Evolutionary conservation across 352 stramenopile genomes (phyloP).

Genomic region (Blastocystis hominis): DNA sequence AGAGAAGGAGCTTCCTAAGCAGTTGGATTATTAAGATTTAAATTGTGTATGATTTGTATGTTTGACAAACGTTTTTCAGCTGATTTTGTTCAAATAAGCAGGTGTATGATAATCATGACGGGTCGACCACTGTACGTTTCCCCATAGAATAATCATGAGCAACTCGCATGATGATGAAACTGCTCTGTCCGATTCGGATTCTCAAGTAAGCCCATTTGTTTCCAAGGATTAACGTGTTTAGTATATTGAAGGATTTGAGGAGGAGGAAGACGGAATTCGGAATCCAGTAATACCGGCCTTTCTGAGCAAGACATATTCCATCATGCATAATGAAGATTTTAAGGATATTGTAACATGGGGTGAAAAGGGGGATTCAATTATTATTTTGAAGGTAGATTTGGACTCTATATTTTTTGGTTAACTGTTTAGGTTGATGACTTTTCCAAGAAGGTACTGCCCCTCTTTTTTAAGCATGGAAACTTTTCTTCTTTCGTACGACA

Average conservation of each 20-base stretch:
- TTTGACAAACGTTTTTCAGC: neutral
- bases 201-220: neutral
- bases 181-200: slow-evolving; percentile 23
- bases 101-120: slow-evolving; percentile 4
- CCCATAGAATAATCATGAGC: neutral
- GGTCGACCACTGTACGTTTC: neutral
- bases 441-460: slow-evolving; percentile 73
- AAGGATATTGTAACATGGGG: slow-evolving; percentile 71
- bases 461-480: slow-evolving; percentile 82
- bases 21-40: slow-evolving; percentile 7
- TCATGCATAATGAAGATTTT: slow-evolving; percentile 72
- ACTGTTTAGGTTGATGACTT: slow-evolving; percentile 68
- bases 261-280: slow-evolving; percentile 57
- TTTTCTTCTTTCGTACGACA: slow-evolving; percentile 82
- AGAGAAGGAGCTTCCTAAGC: slow-evolving; percentile 8
- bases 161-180: slow-evolving; percentile 24
- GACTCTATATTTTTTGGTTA: neutral
- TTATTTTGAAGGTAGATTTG: slow-evolving; percentile 61
- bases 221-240: neutral
- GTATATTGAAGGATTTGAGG: slow-evolving; percentile 57
- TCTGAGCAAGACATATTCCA: slow-evolving; percentile 78
- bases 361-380: slow-evolving; percentile 70
- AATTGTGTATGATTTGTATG: slow-evolving; percentile 1
- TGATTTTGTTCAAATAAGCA: neutral
- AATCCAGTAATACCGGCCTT: slow-evolving; percentile 67